Base-by-base conservation (phyloP, 495 filamentous ascomycete species). In the Margaritispora aquatica region DNA sequence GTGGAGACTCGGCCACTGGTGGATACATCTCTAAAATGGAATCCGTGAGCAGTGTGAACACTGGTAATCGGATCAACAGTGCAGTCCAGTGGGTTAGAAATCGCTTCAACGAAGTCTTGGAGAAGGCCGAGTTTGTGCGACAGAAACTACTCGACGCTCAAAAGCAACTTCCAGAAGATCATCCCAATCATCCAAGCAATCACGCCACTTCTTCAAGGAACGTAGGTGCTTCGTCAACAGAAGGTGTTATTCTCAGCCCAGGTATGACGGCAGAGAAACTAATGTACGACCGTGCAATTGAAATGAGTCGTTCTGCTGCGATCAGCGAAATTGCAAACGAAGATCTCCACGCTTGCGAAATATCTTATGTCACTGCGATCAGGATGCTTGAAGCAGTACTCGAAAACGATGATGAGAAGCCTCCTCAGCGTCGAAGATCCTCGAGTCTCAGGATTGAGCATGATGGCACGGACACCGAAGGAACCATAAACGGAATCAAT, bases 231-330 rank as follows among this genome's bases (percentile, higher is more conserved):
- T 85, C 80, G 47, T 73, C 79, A 0, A 68, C 70, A 0, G 75
- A 77, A 36, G 76, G 77, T 0, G 77, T 80, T 11, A 68, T 77
- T 20, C 63, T 88, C 15, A 84, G 78, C 1, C 76, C 83, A 5
- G 93, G 93, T 5, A 84, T 97, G 41, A 96, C 92, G 21, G 94
- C 94, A 0, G 94, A 97, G 73, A 96, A 90, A 71, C 73, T 98
- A 50, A 98, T 98, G 95, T 98, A 96, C 64, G 95, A 98, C 62
- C 89, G 94, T 15, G 94, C 94, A 2, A 72, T 96, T 22, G 94
- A 98, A 70, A 96, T 98, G 94, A 96, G 90, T 64, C 85, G 91
- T 36, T 82, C 89, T 1, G 92, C 94, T 5, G 94, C 94, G 2
- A 93, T 97, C 68, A 96, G 92, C 64, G 94, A 98, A 73, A 86